phyloP scores from a whole-genome alignment of 352 stramenopile genomes.

The Ochromonadaceae sp. region DNA sequence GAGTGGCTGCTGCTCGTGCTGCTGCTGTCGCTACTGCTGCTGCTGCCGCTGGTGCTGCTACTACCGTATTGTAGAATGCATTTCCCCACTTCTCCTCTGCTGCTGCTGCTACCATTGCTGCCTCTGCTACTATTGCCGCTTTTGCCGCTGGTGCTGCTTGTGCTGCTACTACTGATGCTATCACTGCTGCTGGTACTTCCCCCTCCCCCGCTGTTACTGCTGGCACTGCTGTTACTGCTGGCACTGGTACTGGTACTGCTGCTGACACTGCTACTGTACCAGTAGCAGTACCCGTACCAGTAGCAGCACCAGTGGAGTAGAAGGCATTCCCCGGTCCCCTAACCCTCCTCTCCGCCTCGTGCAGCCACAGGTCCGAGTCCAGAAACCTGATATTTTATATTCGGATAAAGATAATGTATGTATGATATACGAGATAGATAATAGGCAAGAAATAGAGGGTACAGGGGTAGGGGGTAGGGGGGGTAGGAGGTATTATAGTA shows the following conservation, averaged over 20 bases:
- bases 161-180: neutral
- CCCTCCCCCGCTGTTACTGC: too few relatives aligned
- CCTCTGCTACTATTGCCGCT: neutral
- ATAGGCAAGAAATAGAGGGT: too few relatives aligned
- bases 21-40: neutral
- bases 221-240: too few relatives aligned
- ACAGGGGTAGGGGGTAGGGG: too few relatives aligned
- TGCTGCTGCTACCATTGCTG: neutral
- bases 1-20: neutral
- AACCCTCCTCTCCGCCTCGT: slow-evolving; percentile 29
- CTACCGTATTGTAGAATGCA: neutral
- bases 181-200: neutral
- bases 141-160: neutral
- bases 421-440: too few relatives aligned
- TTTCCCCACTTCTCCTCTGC: neutral
- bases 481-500: too few relatives aligned
- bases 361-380: slow-evolving; percentile 39
- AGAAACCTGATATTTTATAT: slow-evolving; percentile 40
- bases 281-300: slow-evolving; percentile 18
- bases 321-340: neutral
- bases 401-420: too few relatives aligned
- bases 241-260: too few relatives aligned
- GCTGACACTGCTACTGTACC: too few relatives aligned
- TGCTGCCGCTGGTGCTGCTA: neutral
- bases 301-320: slow-evolving; percentile 21